A percentile compares a stretch with the other conserved stretches of the same genome.
phyloP scores from a whole-genome alignment of 352 stramenopile genomes.

The Globisporangium spiculum region DNA sequence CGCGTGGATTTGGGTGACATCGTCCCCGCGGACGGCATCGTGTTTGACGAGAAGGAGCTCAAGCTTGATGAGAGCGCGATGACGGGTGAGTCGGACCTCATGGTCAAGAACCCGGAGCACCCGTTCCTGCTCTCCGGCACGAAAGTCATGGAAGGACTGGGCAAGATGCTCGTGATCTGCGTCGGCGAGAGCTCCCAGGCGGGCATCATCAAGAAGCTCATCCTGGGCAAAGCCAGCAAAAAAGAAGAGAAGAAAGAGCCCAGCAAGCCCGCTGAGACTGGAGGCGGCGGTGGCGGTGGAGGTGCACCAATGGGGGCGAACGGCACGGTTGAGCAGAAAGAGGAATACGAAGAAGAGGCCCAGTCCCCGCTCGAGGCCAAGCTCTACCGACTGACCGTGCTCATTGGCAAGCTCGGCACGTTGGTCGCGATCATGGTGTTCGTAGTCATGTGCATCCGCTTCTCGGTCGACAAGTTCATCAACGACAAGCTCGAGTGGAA shows the following conservation, averaged over 20 bases:
- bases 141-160: slow-evolving; percentile 91
- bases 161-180: slow-evolving; percentile 91
- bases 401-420: slow-evolving; percentile 84
- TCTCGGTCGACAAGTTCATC: slow-evolving; percentile 64
- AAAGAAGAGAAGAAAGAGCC: slow-evolving; percentile 51
- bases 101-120: slow-evolving; percentile 83
- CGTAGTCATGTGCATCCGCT: slow-evolving; percentile 72
- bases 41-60: slow-evolving; percentile 87
- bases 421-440: slow-evolving; percentile 73
- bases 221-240: slow-evolving; percentile 64
- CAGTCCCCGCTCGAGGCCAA: slow-evolving; percentile 85
- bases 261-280: slow-evolving; percentile 4
- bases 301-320: slow-evolving; percentile 66
- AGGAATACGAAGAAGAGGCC: slow-evolving; percentile 56
- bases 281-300: slow-evolving; percentile 37
- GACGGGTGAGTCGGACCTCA: slow-evolving; percentile 90
- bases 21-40: slow-evolving; percentile 86
- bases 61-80: slow-evolving; percentile 91
- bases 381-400: slow-evolving; percentile 76
- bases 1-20: slow-evolving; percentile 84
- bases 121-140: slow-evolving; percentile 94
- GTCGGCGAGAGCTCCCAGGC: slow-evolving; percentile 93
- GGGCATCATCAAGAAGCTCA: slow-evolving; percentile 90
- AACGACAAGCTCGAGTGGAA: slow-evolving; percentile 37
- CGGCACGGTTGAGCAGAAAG: slow-evolving; percentile 70